Conservation (phyloP, 805 yeast species). For the Blastobotrys americana region DNA sequence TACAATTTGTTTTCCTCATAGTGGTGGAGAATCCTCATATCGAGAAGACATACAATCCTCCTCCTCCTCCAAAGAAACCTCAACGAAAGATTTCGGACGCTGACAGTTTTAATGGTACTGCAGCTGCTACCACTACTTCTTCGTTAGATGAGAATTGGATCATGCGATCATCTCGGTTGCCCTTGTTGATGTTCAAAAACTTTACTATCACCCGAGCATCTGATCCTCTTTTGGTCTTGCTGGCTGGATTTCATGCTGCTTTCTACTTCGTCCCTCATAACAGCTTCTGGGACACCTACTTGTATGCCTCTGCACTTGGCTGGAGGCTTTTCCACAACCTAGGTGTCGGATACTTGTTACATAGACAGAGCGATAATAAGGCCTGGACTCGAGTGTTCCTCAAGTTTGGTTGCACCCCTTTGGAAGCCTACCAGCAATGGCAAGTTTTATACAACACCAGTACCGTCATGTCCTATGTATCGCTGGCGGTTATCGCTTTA, state of each 20-base stretch:
- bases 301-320: slow-evolving; percentile 37
- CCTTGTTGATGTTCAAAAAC: slow-evolving; percentile 52
- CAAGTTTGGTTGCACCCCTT: slow-evolving; percentile 55
- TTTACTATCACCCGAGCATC: slow-evolving; percentile 58
- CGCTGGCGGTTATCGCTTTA: slow-evolving; percentile 36
- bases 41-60: slow-evolving; percentile 52
- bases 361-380: slow-evolving; percentile 52
- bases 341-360: slow-evolving; percentile 45
- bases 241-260: slow-evolving; percentile 38
- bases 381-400: slow-evolving; percentile 59
- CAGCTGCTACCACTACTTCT: neutral
- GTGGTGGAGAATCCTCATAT: slow-evolving; percentile 81
- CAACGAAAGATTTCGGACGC: slow-evolving; percentile 5
- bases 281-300: slow-evolving; percentile 30
- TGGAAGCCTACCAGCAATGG: slow-evolving; percentile 67
- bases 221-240: slow-evolving; percentile 44
- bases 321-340: slow-evolving; percentile 46
- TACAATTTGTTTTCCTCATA: slow-evolving; percentile 68
- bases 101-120: slow-evolving; percentile 1
- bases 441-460: slow-evolving; percentile 52
- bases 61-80: slow-evolving; percentile 14
- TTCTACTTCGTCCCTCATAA: slow-evolving; percentile 26
- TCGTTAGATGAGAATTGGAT: neutral
- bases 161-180: slow-evolving; percentile 14
- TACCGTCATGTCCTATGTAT: slow-evolving; percentile 50